These are phyloP conservation scores for Penicillium paneum DNA, from an alignment of 2,329 filamentous ascomycete genomes.

Conservation along the genomic window DNA sequence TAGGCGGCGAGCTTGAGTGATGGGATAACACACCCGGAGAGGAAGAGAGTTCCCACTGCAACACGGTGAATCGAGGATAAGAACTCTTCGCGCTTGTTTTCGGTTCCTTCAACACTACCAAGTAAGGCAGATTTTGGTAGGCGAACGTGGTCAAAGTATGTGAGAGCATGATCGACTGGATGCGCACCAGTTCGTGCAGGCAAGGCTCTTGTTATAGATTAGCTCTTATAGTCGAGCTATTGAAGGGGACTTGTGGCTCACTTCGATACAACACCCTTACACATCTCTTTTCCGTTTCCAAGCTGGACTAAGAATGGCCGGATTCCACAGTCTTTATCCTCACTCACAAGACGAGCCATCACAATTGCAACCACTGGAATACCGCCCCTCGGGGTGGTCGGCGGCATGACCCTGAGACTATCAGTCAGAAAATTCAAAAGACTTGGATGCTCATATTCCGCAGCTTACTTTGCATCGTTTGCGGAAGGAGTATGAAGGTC, in stretches of 20 bases:
- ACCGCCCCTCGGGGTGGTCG: conserved; percentile 11
- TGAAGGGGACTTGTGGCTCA: not conserved
- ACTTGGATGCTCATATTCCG: not conserved
- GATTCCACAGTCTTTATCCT: conserved; percentile 26
- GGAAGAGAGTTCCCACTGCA: conserved; percentile 3
- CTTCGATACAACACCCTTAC: conserved; percentile 27
- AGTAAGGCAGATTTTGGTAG: conserved; percentile 29
- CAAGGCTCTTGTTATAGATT: not conserved
- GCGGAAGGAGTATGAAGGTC: conserved; percentile 33
- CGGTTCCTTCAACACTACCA: conserved; percentile 15
- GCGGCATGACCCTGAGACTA: conserved; percentile 8
- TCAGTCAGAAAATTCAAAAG: not conserved
- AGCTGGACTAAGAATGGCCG: conserved; percentile 34
- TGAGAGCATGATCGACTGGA: conserved; percentile 33
- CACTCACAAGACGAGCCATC: conserved; percentile 32
- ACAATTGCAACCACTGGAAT: conserved; percentile 33
- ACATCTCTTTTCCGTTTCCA: conserved; percentile 25
- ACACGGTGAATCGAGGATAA: conserved; percentile 15
- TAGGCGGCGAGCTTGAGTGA: not conserved
- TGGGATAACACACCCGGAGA: conserved; percentile 1
- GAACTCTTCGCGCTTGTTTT: conserved; percentile 27
- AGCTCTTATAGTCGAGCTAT: not conserved
- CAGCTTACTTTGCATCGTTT: conserved; percentile 31
- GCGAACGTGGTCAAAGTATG: conserved; percentile 33
- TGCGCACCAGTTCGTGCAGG: conserved; percentile 26